These are phyloP conservation scores for Bipolaris bicolor DNA, from an alignment of 2,329 filamentous ascomycete species.

Conservation along the genomic window DNA sequence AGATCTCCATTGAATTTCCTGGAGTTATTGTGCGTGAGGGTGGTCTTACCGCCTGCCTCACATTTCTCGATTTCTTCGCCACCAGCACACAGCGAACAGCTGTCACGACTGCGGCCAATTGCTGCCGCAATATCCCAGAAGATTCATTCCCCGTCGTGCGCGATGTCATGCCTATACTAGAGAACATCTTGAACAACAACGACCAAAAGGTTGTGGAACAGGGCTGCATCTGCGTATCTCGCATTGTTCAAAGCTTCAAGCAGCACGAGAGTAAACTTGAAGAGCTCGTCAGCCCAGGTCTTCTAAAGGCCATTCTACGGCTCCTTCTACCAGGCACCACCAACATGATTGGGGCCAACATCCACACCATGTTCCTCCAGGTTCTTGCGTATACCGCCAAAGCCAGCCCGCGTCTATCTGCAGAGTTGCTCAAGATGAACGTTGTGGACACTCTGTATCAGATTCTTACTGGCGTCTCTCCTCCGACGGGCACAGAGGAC, in stretches of 20 bases:
- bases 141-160: conserved; percentile 90
- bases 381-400: conserved; percentile 89
- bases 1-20: conserved; percentile 96
- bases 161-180: conserved; percentile 94
- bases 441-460: conserved; percentile 98
- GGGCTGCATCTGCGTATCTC: conserved; percentile 90
- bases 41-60: conserved; percentile 91
- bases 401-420: conserved; percentile 84
- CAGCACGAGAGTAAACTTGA: conserved; percentile 87
- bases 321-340: conserved; percentile 92
- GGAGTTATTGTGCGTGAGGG: conserved; percentile 94
- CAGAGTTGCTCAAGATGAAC: conserved; percentile 92
- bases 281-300: conserved; percentile 85
- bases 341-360: conserved; percentile 90
- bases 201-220: conserved; percentile 98
- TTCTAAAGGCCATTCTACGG: conserved; percentile 83
- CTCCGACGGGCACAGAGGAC: conserved; percentile 78
- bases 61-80: conserved; percentile 95
- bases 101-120: conserved; percentile 96
- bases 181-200: conserved; percentile 87
- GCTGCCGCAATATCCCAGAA: conserved; percentile 93
- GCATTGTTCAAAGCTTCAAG: conserved; percentile 97
- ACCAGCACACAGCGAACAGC: conserved; percentile 96
- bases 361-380: conserved; percentile 94
- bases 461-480: conserved; percentile 93